Base-by-base conservation (phyloP, 2,329 filamentous ascomycete species). In the Tolypocladium inflatum region DNA sequence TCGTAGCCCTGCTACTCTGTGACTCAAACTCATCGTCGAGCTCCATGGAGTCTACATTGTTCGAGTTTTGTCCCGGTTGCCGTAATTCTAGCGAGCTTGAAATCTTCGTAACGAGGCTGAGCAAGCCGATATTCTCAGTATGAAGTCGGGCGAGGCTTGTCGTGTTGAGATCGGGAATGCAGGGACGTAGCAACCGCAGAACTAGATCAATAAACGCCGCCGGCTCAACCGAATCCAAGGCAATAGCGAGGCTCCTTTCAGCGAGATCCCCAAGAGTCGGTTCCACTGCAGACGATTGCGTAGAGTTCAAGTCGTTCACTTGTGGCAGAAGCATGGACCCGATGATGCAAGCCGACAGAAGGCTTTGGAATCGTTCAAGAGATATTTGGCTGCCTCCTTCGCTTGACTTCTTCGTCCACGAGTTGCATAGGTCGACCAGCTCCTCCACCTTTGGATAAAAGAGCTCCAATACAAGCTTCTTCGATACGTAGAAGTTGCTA, bases 11-110 rank as follows among this genome's bases (percentile, higher is more conserved):
- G 61, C 79, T 85, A 56, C 75, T 75, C 62, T 87, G 83, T 0
- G 84, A 84, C 45, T 83, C 81, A 57, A 87, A 85, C 2, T 82
- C 81, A 15, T 82, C 78, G 64, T 91, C 88, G 6, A 91, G 66
- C 57, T 90, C 86, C 84, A 89, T 87, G 7, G 78, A 67, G 62
- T 87, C 83, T 2, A 73, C 63, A 11, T 77, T 72, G 4, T 67
- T 52, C 73, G 63, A 38, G 64, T 63, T 26, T 60, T 63, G 2
- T 70, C 55, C 63, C 17, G 60, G 37, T 4, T 62, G 59, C 48
- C 60, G 63, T 13, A 62, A 57, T 23, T 68, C 63, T 38, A 73
- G 55, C 13, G 56, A 51, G 10, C 48, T 59, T 57, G 64, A 78
- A 2, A 82, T 59, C 13, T 71, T 74, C 2, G 70, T 65, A 17